phyloP scores from a whole-genome alignment of 2,329 filamentous ascomycete species.

The Juglanconis oblonga region DNA sequence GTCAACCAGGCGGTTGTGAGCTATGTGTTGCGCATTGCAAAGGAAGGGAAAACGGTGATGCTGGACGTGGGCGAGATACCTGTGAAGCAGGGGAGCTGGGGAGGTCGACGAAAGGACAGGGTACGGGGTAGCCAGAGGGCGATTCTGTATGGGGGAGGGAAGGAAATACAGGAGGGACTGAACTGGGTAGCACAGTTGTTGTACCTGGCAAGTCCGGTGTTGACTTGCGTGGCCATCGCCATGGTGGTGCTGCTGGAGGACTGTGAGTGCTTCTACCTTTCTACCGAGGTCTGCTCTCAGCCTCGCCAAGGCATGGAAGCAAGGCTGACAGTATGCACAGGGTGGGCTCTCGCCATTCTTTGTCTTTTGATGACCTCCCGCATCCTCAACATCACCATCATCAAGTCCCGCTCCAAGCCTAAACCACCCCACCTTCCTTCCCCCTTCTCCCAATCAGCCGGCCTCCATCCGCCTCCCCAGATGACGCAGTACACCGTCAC shows the following conservation, averaged over 20 bases:
- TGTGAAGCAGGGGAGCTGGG: slow-evolving; percentile 27
- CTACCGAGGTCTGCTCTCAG: not conserved
- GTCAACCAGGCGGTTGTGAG: slow-evolving; percentile 51
- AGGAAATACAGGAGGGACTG: slow-evolving; percentile 29
- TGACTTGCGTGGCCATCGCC: slow-evolving; percentile 42
- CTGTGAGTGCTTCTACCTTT: slow-evolving; percentile 28
- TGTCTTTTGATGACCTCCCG: slow-evolving; percentile 51
- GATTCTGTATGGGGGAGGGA: slow-evolving; percentile 22
- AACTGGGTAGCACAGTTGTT: slow-evolving; percentile 44
- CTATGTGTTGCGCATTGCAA: slow-evolving; percentile 54
- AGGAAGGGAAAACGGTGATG: slow-evolving; percentile 53
- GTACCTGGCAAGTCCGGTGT: slow-evolving; percentile 44
- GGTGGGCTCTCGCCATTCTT: slow-evolving; percentile 49
- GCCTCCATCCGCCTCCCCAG: slow-evolving; percentile 20
- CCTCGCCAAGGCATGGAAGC: not conserved
- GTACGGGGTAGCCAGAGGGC: slow-evolving; percentile 21
- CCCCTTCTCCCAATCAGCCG: slow-evolving; percentile 3
- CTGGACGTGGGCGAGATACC: slow-evolving; percentile 56
- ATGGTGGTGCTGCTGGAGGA: slow-evolving; percentile 47
- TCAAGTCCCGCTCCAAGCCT: slow-evolving; percentile 46
- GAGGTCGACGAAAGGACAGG: slow-evolving; percentile 26
- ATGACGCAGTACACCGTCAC: slow-evolving; percentile 16
- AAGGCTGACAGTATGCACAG: slow-evolving; percentile 22
- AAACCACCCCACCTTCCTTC: slow-evolving; percentile 3
- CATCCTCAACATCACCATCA: slow-evolving; percentile 52